Conservation (phyloP, 1,284 basidiomycete species). For the Acaromyces ingoldii region DNA sequence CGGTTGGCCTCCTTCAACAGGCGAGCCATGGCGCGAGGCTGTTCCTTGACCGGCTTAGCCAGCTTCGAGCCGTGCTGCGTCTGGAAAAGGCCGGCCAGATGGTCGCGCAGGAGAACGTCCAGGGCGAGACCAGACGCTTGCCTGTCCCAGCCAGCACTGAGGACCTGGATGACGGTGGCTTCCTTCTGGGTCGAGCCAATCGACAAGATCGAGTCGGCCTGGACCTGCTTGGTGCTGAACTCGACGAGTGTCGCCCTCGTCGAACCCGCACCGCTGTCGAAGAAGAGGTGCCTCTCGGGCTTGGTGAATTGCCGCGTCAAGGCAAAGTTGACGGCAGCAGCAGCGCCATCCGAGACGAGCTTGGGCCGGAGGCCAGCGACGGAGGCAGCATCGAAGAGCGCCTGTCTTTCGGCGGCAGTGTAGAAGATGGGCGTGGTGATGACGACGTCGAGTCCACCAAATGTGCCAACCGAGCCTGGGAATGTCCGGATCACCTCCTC, state of each 20-base stretch:
- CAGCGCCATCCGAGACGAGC: constrained; percentile 86
- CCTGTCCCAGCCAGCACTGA: constrained; percentile 75
- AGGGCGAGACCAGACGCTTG: constrained; percentile 74
- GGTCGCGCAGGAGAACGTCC: constrained; percentile 74
- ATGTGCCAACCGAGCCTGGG: constrained; percentile 31
- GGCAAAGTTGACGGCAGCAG: constrained; percentile 61
- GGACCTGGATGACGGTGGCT: constrained; percentile 70
- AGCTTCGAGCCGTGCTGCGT: constrained; percentile 56
- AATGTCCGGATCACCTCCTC: constrained; percentile 37
- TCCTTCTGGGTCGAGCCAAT: constrained; percentile 56
- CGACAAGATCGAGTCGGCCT: constrained; percentile 53
- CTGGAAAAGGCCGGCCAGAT: constrained; percentile 73
- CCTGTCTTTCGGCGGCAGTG: constrained; percentile 71
- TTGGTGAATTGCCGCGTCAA: constrained; percentile 78
- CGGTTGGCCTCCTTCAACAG: constrained; percentile 86
- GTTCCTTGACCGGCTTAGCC: constrained; percentile 52
- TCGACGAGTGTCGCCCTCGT: constrained; percentile 80
- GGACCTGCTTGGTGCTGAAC: constrained; percentile 56
- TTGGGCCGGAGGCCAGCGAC: constrained; percentile 79
- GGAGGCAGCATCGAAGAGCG: constrained; percentile 73
- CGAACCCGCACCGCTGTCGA: constrained; percentile 84
- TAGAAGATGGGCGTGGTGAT: constrained; percentile 49
- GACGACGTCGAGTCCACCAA: constrained; percentile 46
- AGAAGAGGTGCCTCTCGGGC: constrained; percentile 80
- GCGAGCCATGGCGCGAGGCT: constrained; percentile 84